Evolutionary conservation across 257 asterid genomes (phyloP), one percentile per base, ranked within the genome.

Genomic region (Fraxinus excelsior): DNA sequence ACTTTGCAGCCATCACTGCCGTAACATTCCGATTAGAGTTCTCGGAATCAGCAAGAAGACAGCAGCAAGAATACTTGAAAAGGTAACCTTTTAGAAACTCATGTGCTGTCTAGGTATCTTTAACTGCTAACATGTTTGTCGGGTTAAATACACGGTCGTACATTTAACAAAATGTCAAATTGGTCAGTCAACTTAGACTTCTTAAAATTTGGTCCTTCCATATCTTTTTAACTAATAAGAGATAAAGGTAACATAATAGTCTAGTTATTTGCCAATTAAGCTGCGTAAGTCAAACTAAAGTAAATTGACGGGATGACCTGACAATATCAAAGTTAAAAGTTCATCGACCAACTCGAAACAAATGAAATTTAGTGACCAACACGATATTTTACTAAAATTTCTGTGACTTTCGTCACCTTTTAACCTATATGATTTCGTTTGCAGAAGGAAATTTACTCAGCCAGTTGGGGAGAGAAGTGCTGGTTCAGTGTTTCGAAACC

Each of bases 401-500:
- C 56, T 14, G 56, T 0, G n/a, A 46, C 56, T 16, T 46, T 4
- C 7, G 56, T 3, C n/a, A 46, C 4, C n/a, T 46, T 46, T 46
- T 46, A 46, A 14, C 56, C 56, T 46, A 46, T 3, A 16, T 46
- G 3, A 13, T 46, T 46, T 49, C 68, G 11, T 77, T 67, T 77
- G 32, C 85, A 82, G 90, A 82, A 88, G 87, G 29, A 79, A 11
- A 40, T 40, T 40, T 40, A 40, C 44, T n/a, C 90, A 86, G 67
- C 91, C 91, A 11, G 71, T 82, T 37, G 80, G 76, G 26, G 77
- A 88, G 28, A 79, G 44, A 64, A 84, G 80, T 76, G 84, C 82
- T 37, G 88, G 90, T 76, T 88, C 90, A 2, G 85, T 82, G 78
- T 88, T 86, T 34, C 81, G 84, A 19, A 80, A 88, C 70, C 91